phyloP scores from a whole-genome alignment of 352 stramenopile genomes.

The Elongisporangium undulatum region DNA sequence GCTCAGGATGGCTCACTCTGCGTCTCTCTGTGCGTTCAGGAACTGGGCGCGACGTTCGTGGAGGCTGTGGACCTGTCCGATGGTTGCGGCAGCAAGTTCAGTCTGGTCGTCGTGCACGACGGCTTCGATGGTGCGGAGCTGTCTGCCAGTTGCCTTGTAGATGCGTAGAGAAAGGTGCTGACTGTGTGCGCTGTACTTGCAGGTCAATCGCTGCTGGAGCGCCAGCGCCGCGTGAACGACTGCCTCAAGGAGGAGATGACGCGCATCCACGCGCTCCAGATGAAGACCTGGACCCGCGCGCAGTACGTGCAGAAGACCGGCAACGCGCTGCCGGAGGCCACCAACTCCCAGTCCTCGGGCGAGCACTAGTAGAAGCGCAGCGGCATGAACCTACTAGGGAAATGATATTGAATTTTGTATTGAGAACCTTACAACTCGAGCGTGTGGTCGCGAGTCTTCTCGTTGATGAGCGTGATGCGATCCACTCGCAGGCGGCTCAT shows the following conservation, averaged over 20 bases:
- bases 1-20: background rate
- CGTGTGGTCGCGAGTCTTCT: background rate
- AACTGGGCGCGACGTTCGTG: slow-evolving; percentile 61
- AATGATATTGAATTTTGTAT: background rate
- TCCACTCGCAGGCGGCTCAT: slow-evolving; percentile 3
- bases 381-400: background rate
- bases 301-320: slow-evolving; percentile 84
- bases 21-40: slow-evolving; percentile 13
- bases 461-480: slow-evolving; percentile 6
- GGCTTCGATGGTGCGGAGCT: slow-evolving; percentile 58
- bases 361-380: slow-evolving; percentile 33
- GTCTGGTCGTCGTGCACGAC: slow-evolving; percentile 74
- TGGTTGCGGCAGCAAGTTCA: slow-evolving; percentile 82
- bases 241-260: slow-evolving; percentile 82
- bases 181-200: background rate
- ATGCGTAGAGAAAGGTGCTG: background rate
- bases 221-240: slow-evolving; percentile 74
- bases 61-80: slow-evolving; percentile 78
- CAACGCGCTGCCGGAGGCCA: slow-evolving; percentile 31
- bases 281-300: slow-evolving; percentile 81
- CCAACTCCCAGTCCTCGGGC: slow-evolving; percentile 33
- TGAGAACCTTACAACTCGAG: slow-evolving; percentile 3
- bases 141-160: background rate
- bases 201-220: slow-evolving; percentile 74
- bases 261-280: slow-evolving; percentile 79